Evolutionary conservation across 768 basidiomycete genomes (phyloP).

Genomic region (Lactarius trivialis): DNA sequence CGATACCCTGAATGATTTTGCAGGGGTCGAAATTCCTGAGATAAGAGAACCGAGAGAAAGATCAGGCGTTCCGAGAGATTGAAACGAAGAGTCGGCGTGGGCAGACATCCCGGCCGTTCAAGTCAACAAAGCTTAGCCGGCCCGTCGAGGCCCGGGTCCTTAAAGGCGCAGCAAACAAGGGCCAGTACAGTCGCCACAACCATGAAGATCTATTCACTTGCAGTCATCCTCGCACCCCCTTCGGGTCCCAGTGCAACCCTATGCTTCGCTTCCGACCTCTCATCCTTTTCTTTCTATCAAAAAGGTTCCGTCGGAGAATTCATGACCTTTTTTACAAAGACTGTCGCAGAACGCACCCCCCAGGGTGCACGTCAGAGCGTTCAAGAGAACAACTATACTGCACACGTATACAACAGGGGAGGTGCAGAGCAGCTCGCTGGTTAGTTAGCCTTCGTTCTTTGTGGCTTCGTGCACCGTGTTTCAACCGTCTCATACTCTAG

Average conservation of each 20-base stretch:
- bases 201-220: conserved; percentile 87
- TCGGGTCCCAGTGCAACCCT: conserved; percentile 60
- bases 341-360: conserved; percentile 81
- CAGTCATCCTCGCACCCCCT: conserved; percentile 62
- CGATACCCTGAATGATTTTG: conserved; percentile 22
- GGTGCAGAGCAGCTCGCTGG: conserved; percentile 83
- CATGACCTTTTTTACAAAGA: conserved; percentile 89
- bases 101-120: conserved; percentile 17
- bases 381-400: conserved; percentile 88
- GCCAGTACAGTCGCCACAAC: conserved; percentile 4
- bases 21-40: conserved; percentile 23
- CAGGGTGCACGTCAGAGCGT: conserved; percentile 89
- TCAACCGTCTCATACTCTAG: conserved; percentile 34
- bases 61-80: conserved; percentile 22
- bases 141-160: not conserved
- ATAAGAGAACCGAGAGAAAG: conserved; percentile 25
- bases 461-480: conserved; percentile 14
- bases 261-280: conserved; percentile 67
- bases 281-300: conserved; percentile 93
- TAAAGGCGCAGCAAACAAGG: not conserved
- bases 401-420: conserved; percentile 89
- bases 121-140: not conserved
- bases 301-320: conserved; percentile 83
- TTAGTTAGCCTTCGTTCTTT: conserved; percentile 31
- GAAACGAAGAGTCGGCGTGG: conserved; percentile 16